Evolutionary conservation across 1,284 basidiomycete genomes (phyloP).

Genomic region (Pseudomicrostroma phylloplanum): DNA sequence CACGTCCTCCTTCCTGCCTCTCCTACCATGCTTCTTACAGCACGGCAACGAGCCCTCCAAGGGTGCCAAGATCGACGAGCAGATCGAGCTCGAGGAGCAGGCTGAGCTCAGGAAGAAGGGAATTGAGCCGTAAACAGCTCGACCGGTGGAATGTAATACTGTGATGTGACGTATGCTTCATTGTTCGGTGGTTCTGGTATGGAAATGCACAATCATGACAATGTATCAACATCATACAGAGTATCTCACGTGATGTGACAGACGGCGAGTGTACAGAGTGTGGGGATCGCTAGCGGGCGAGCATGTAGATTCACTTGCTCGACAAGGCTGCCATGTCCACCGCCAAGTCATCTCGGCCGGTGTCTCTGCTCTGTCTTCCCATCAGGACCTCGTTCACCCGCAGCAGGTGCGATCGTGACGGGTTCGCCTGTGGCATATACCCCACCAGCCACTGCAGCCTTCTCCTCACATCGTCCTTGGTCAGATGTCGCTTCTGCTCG

Average conservation of each 20-base stretch:
- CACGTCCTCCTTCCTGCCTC: neutral
- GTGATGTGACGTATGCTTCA: too few relatives aligned
- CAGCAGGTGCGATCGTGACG: conserved; percentile 68
- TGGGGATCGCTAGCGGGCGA: too few relatives aligned
- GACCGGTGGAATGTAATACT: neutral
- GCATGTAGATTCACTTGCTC: too few relatives aligned
- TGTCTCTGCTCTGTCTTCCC: too few relatives aligned
- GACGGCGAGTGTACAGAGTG: too few relatives aligned
- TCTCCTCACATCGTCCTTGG: conserved; percentile 61
- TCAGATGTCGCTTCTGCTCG: conserved; percentile 14
- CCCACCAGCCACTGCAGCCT: conserved; percentile 75
- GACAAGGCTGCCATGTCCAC: too few relatives aligned
- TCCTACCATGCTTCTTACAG: conserved; percentile 7
- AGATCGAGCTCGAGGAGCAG: conserved; percentile 55
- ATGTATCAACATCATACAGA: too few relatives aligned
- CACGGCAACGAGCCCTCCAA: conserved; percentile 62
- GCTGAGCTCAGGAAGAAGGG: conserved; percentile 48
- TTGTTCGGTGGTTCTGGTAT: too few relatives aligned
- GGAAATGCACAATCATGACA: too few relatives aligned
- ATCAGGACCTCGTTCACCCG: conserved; percentile 70
- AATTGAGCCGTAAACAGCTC: conserved; percentile 19
- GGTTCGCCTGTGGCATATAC: conserved; percentile 65
- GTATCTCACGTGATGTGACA: too few relatives aligned
- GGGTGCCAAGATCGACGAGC: conserved; percentile 61
- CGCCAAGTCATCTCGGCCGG: too few relatives aligned